A percentile compares a stretch with the other conserved stretches of the same genome.
These are phyloP conservation scores for Neofusicoccum sp. DNA, from an alignment of 2,329 filamentous ascomycete species.

Conservation along the genomic window DNA sequence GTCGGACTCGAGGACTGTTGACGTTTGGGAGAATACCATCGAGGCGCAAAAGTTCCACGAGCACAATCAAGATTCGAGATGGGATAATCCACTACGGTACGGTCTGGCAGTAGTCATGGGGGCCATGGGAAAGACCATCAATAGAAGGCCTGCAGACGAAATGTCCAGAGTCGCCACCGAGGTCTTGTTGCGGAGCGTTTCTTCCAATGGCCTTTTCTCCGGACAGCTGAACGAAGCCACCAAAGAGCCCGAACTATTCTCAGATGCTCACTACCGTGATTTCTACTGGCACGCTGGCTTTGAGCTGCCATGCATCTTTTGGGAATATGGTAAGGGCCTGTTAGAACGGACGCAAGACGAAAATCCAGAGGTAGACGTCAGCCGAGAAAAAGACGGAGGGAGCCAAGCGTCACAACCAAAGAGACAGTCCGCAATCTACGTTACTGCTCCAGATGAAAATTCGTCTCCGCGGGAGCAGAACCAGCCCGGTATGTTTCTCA, in stretches of 20 bases:
- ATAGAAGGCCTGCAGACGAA: background rate
- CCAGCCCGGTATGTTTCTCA: too few species aligned
- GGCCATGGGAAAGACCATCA: background rate
- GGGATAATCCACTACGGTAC: slow-evolving; percentile 9
- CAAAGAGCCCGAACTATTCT: background rate
- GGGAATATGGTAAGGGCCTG: background rate
- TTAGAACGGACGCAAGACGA: background rate
- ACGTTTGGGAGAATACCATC: background rate
- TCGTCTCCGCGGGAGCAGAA: too few species aligned
- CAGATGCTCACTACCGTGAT: background rate
- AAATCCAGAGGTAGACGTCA: background rate
- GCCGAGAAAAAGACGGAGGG: background rate
- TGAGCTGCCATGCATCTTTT: slow-evolving; percentile 17
- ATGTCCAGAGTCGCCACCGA: background rate
- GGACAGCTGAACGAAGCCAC: background rate
- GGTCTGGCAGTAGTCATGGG: background rate
- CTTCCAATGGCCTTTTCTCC: background rate
- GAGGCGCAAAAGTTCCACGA: background rate
- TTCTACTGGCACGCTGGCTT: slow-evolving; percentile 17
- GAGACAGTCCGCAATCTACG: background rate
- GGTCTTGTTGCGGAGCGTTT: background rate
- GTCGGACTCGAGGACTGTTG: background rate
- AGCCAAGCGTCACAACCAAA: background rate
- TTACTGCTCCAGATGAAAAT: too few species aligned
- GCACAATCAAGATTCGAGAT: background rate